Conservation (phyloP, 768 basidiomycete species). For the Pleurotus platypus region DNA sequence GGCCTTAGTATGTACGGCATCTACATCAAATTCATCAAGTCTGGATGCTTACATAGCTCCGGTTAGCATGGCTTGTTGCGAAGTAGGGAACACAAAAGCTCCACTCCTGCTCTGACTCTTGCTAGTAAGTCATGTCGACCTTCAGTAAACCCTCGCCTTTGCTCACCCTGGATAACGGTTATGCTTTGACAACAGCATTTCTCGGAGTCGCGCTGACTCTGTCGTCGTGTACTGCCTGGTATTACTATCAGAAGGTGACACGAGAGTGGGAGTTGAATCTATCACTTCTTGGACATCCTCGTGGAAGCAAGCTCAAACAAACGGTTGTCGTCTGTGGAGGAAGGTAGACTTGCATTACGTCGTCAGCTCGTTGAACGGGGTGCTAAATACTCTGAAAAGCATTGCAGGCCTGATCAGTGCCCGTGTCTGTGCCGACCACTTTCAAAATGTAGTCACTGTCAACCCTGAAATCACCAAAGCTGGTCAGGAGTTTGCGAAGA, state of each 20-base stretch:
- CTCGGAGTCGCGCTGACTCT: background rate
- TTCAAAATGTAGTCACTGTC: conserved; percentile 21
- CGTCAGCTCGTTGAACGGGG: background rate
- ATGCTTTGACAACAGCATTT: background rate
- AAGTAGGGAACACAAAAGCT: no score
- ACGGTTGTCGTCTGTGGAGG: conserved; percentile 23
- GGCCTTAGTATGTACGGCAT: no score
- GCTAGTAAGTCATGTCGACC: background rate
- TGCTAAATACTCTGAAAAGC: conserved; percentile 7
- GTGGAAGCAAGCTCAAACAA: background rate
- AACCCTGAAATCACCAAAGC: conserved; percentile 19
- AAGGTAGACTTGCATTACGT: conserved; percentile 12
- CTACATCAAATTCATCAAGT: no score
- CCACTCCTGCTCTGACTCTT: no score
- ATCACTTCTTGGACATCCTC: background rate
- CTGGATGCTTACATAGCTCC: no score
- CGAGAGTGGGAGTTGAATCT: background rate
- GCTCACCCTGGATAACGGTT: no score
- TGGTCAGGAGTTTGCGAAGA: conserved; percentile 8
- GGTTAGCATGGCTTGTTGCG: no score
- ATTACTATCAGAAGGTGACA: background rate
- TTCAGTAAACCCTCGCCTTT: background rate
- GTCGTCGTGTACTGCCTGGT: background rate
- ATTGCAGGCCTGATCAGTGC: conserved; percentile 22
- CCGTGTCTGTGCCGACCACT: conserved; percentile 22